phyloP scores from a whole-genome alignment of 2,329 filamentous ascomycete species.

The Rutstroemia sp. region DNA sequence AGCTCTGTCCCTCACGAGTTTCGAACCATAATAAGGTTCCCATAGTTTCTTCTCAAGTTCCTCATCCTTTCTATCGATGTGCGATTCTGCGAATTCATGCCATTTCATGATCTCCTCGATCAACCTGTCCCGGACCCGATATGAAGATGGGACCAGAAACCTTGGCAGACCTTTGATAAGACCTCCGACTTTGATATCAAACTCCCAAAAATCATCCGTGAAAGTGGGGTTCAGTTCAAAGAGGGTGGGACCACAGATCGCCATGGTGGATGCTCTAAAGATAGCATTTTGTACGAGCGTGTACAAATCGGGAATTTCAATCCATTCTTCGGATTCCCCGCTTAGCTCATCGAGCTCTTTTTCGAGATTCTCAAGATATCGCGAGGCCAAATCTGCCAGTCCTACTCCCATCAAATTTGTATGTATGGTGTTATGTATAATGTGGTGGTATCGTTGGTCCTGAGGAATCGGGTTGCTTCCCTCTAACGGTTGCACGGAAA shows the following conservation, averaged over 20 bases:
- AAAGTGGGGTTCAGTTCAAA: constrained; percentile 24
- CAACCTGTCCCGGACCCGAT: constrained; percentile 19
- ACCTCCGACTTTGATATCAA: constrained; percentile 17
- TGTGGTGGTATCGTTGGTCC: constrained; percentile 15
- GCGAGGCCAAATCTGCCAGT: constrained; percentile 11
- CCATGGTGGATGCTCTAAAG: constrained; percentile 21
- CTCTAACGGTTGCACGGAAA: constrained; percentile 11
- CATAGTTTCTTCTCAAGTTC: constrained; percentile 16
- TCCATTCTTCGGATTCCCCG: constrained; percentile 14
- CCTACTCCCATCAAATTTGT: constrained; percentile 10
- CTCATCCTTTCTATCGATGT: constrained; percentile 13
- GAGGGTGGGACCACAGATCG: constrained; percentile 25
- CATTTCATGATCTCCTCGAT: constrained; percentile 21
- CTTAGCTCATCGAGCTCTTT: constrained; percentile 8
- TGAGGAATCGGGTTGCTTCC: constrained; percentile 10
- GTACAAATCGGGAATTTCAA: constrained; percentile 22
- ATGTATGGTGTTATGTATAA: constrained; percentile 12
- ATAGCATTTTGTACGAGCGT: constrained; percentile 20
- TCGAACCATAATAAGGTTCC: constrained; percentile 27
- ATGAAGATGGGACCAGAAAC: constrained; percentile 22
- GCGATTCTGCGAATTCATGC: constrained; percentile 20
- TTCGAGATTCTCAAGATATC: constrained; percentile 11
- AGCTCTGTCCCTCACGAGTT: constrained; percentile 22
- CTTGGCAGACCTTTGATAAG: constrained; percentile 22
- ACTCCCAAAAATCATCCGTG: constrained; percentile 27